Evolutionary conservation across 2,329 filamentous ascomycete genomes (phyloP).

Genomic region (Fusarium sp.): DNA sequence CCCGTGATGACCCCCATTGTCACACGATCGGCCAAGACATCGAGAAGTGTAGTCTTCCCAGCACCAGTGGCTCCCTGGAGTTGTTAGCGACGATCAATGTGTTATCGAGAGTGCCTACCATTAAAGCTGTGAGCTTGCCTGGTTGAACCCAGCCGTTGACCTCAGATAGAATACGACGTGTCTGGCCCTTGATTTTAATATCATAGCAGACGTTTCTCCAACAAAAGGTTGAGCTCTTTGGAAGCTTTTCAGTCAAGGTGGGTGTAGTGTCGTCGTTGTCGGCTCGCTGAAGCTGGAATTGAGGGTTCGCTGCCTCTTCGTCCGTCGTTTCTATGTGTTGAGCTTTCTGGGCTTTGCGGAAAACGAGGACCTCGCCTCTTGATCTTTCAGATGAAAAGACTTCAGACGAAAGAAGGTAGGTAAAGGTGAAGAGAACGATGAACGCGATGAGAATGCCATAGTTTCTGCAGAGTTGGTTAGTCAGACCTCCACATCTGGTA

Average conservation of each 20-base stretch:
- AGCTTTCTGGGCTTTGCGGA: constrained; percentile 67
- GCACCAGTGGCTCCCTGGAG: constrained; percentile 75
- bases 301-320: not conserved
- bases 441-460: constrained; percentile 36
- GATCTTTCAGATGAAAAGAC: constrained; percentile 22
- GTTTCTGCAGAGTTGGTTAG: constrained; percentile 29
- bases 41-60: constrained; percentile 87
- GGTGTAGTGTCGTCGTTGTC: not conserved
- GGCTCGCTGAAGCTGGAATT: not conserved
- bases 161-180: constrained; percentile 73
- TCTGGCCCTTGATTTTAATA: constrained; percentile 74
- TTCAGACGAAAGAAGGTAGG: constrained; percentile 25
- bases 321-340: not conserved
- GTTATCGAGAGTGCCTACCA: constrained; percentile 70
- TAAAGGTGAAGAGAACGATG: constrained; percentile 29
- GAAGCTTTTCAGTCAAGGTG: not conserved
- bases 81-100: not conserved
- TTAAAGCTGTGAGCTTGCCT: constrained; percentile 76
- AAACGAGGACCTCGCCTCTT: constrained; percentile 38
- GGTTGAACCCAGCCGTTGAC: constrained; percentile 81
- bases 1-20: constrained; percentile 89
- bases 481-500: fast-evolving
- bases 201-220: constrained; percentile 80
- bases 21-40: constrained; percentile 83
- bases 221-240: constrained; percentile 64